Percentiles rank a stretch among this genome's conserved stretches.
phyloP scores from a whole-genome alignment of 1,284 basidiomycete species.

The Lentinula novae-zelandiae region DNA sequence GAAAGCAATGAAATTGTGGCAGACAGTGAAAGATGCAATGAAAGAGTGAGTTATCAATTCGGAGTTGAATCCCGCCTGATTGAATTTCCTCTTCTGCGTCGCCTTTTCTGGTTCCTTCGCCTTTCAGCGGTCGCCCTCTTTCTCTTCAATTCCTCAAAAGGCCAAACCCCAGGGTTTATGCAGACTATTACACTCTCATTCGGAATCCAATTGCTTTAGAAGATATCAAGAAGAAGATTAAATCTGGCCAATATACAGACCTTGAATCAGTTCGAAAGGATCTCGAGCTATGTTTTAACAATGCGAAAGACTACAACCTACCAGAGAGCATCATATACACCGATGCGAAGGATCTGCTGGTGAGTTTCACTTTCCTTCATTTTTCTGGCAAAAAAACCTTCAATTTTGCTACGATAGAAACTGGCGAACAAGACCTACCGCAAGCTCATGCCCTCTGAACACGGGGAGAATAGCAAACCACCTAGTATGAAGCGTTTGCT shows the following conservation, averaged over 20 bases:
- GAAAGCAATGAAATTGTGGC: slow-evolving; percentile 66
- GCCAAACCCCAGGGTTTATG: slow-evolving; percentile 75
- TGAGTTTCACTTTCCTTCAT: slow-evolving; percentile 20
- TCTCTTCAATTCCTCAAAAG: slow-evolving; percentile 73
- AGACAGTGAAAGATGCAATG: slow-evolving; percentile 72
- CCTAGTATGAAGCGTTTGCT: slow-evolving; percentile 61
- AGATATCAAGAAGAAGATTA: slow-evolving; percentile 80
- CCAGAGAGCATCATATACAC: slow-evolving; percentile 83
- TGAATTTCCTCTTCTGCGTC: slow-evolving; percentile 26
- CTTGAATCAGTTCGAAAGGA: slow-evolving; percentile 76
- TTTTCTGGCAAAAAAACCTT: not conserved
- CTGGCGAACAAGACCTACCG: slow-evolving; percentile 59
- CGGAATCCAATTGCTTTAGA: slow-evolving; percentile 79
- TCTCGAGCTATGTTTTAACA: slow-evolving; percentile 84
- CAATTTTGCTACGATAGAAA: slow-evolving; percentile 45
- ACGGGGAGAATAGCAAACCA: slow-evolving; percentile 50
- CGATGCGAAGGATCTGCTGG: slow-evolving; percentile 71
- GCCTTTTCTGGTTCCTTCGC: slow-evolving; percentile 9
- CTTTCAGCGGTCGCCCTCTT: slow-evolving; percentile 58
- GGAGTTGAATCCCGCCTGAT: slow-evolving; percentile 23
- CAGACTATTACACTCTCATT: slow-evolving; percentile 87
- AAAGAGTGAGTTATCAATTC: slow-evolving; percentile 67
- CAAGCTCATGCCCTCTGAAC: slow-evolving; percentile 50
- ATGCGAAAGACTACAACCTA: slow-evolving; percentile 88
- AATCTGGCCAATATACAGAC: slow-evolving; percentile 58